Conservation (phyloP, 2,329 filamentous ascomycete species). For the Nannizziopsis barbatae region DNA sequence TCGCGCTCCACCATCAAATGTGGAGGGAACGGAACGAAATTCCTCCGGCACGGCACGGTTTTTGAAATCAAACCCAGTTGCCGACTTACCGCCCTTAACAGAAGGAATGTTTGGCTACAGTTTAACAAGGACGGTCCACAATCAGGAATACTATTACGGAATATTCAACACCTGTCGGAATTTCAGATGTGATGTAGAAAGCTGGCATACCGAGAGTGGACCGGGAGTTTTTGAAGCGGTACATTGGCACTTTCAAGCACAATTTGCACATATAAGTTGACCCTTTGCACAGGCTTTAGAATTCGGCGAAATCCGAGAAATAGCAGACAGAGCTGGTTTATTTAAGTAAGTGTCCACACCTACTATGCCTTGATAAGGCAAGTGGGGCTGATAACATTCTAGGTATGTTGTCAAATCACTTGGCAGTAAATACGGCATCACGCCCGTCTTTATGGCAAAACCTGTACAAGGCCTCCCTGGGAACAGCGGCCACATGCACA, state of each 20-base stretch:
- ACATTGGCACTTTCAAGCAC: constrained; percentile 18
- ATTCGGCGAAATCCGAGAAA: constrained; percentile 73
- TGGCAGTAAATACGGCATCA: constrained; percentile 77
- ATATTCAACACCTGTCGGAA: constrained; percentile 68
- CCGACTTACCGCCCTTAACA: constrained; percentile 65
- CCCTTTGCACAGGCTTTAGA: constrained; percentile 53
- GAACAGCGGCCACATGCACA: constrained; percentile 91
- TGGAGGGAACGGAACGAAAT: constrained; percentile 44
- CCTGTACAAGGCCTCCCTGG: constrained; percentile 81
- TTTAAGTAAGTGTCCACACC: constrained; percentile 62
- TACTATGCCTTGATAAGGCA: neutral
- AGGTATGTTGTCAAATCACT: constrained; percentile 80
- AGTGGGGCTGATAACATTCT: neutral
- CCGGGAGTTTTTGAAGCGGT: constrained; percentile 91
- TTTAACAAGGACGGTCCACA: constrained; percentile 73
- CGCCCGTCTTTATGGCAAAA: constrained; percentile 98
- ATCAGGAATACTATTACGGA: constrained; percentile 84
- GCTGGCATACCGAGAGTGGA: constrained; percentile 91
- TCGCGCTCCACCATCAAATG: constrained; percentile 46
- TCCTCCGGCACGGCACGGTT: constrained; percentile 62
- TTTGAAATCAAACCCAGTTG: constrained; percentile 59
- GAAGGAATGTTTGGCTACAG: constrained; percentile 97
- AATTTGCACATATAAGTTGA: constrained; percentile 15
- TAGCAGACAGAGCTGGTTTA: constrained; percentile 82
- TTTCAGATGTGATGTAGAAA: constrained; percentile 74